Evolutionary conservation across 495 filamentous ascomycete genomes (phyloP), one percentile per base, ranked within the genome.

Genomic region (Aspergillus egyptiacus): DNA sequence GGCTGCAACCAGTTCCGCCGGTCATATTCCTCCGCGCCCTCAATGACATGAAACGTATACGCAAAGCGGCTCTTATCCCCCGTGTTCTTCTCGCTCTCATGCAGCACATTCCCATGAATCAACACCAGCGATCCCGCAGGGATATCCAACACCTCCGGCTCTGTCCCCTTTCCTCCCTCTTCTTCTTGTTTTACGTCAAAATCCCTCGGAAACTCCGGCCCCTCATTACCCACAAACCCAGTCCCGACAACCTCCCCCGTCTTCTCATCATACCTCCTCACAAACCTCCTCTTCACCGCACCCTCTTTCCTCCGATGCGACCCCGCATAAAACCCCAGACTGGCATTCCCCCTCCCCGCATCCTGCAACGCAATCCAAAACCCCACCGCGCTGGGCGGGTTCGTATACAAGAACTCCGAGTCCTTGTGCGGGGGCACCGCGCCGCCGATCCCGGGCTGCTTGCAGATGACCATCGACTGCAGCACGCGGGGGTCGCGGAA

Each of bases 281-380:
- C 87, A 63, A 98, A 85, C 45, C 93, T 67, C 54, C 80, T 78
- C 50, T 63, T 64, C 2, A 97, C 76, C 55, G 78, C 77, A 0
- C 66, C 69, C 6, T 58, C 62, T 35, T 58, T 60, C 20, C 58
- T 56, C 61, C 70, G 77, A 52, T 97, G 93, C 46, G 81, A 86
- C 5, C 93, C 93, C 6, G 76, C 78, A 54, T 84, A 72, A 68
- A 97, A 95, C 36, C 83, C 86, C 65, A 98, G 64, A 44, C 90
- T 95, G 6, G 88, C 93, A 67, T 98, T 98, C 57, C 80, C 79
- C 0, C 68, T 64, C 18, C 86, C 89, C 2, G 87, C 84, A 64
- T 98, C 93, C 68, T 98, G 91, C 14, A 97, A 73, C 23, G 93
- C 91, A 69, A 95, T 93, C 90, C 90, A 96, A 67, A 88, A 95